A percentile compares a stretch with the other conserved stretches of the same genome.
Evolutionary conservation across 164 flowering plant genomes (phyloP).

Genomic region (Nelumbo lutea): DNA sequence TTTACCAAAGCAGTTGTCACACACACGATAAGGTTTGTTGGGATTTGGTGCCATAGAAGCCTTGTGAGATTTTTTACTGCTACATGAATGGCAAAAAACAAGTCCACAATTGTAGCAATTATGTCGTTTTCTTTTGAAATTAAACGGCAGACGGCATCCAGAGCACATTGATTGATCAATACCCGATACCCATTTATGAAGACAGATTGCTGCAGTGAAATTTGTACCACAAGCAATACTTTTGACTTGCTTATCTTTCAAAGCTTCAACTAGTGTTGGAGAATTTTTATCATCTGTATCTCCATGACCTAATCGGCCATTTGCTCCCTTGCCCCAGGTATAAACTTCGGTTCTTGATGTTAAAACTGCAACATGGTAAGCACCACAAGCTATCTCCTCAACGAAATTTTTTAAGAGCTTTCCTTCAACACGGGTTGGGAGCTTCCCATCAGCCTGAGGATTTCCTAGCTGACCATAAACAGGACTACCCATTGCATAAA

Average conservation of each 20-base stretch:
- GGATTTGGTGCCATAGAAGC: slow-evolving; percentile 99
- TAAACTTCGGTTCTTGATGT: slow-evolving; percentile 97
- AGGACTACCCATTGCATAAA: slow-evolving; percentile 91
- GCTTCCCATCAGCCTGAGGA: slow-evolving; percentile 90
- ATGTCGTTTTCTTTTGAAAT: slow-evolving; percentile 96
- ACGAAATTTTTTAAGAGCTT: slow-evolving; percentile 77
- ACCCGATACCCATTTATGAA: slow-evolving; percentile 95
- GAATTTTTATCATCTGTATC: slow-evolving; percentile 76
- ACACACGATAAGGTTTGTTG: slow-evolving; percentile 91
- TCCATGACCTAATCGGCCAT: slow-evolving; percentile 95
- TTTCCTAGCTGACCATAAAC: slow-evolving; percentile 97
- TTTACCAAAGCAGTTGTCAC: slow-evolving; percentile 80
- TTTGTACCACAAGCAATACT: slow-evolving; percentile 94
- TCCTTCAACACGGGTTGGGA: slow-evolving; percentile 88
- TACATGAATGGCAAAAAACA: slow-evolving; percentile 94
- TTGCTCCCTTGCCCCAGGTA: slow-evolving; percentile 98
- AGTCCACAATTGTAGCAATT: slow-evolving; percentile 98
- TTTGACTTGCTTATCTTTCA: slow-evolving; percentile 96
- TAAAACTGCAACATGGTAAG: slow-evolving; percentile 90
- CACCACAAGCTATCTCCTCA: slow-evolving; percentile 97
- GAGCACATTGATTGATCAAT: slow-evolving; percentile 97
- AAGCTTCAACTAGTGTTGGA: slow-evolving; percentile 81
- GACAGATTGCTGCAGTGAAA: slow-evolving; percentile 91
- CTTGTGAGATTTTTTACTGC: slow-evolving; percentile 87
- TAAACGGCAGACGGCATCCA: slow-evolving; percentile 91